Evolutionary conservation across 2,329 filamentous ascomycete species (phyloP).

Genomic region (Botryotinia convoluta): DNA sequence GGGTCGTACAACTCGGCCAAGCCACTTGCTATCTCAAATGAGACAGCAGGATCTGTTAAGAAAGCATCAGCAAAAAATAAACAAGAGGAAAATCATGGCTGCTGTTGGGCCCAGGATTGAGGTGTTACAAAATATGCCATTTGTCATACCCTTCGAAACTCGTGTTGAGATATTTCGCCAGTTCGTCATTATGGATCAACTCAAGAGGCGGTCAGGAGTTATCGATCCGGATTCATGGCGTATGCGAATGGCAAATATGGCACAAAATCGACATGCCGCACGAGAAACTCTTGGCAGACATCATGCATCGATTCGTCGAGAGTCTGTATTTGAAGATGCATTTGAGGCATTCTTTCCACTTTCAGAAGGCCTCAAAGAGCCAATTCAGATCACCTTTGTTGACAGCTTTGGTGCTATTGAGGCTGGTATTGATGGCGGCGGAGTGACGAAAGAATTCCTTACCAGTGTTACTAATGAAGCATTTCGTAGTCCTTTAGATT

Average conservation of each 20-base stretch:
- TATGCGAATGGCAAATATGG: constrained; percentile 46
- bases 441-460: constrained; percentile 95
- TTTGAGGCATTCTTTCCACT: constrained; percentile 78
- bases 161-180: constrained; percentile 90
- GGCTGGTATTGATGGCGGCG: constrained; percentile 93
- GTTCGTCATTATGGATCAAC: constrained; percentile 83
- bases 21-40: constrained; percentile 46
- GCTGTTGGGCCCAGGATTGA: constrained; percentile 83
- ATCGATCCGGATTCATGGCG: constrained; percentile 76
- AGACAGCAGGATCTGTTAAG: constrained; percentile 61
- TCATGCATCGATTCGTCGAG: constrained; percentile 75
- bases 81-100: constrained; percentile 69
- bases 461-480: constrained; percentile 85
- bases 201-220: constrained; percentile 67
- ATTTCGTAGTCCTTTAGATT: constrained; percentile 50
- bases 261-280: constrained; percentile 23
- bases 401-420: constrained; percentile 84
- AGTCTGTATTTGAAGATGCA: constrained; percentile 80
- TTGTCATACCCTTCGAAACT: constrained; percentile 89
- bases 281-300: constrained; percentile 55
- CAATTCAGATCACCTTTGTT: constrained; percentile 94
- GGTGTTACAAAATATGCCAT: constrained; percentile 93
- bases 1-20: constrained; percentile 58
- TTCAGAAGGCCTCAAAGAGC: constrained; percentile 83
- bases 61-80: constrained; percentile 62